phyloP scores from a whole-genome alignment of 2,329 filamentous ascomycete genomes.

The Aspergillus neotritici region DNA sequence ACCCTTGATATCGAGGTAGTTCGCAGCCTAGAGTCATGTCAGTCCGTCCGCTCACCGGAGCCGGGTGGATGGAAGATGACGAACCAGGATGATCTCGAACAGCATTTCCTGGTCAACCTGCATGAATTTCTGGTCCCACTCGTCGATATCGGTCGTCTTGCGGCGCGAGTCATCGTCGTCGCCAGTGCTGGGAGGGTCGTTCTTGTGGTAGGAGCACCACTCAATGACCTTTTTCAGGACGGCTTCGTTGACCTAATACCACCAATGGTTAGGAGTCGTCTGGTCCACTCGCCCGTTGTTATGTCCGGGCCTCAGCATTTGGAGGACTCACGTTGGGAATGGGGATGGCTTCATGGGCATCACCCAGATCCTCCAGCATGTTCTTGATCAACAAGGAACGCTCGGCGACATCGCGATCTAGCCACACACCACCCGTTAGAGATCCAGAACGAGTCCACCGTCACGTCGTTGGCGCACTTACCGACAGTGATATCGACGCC shows the following conservation, averaged over 20 bases:
- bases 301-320: not conserved
- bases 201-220: constrained; percentile 94
- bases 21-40: constrained; percentile 63
- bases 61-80: constrained; percentile 28
- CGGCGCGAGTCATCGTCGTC: constrained; percentile 93
- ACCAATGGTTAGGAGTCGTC: constrained; percentile 1
- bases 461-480: constrained; percentile 31
- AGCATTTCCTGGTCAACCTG: constrained; percentile 99
- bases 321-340: constrained; percentile 57
- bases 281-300: not conserved
- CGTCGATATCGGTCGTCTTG: constrained; percentile 98
- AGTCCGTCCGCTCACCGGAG: not conserved
- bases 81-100: constrained; percentile 94
- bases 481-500: constrained; percentile 46
- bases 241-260: constrained; percentile 71
- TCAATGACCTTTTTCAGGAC: constrained; percentile 95
- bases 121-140: constrained; percentile 99
- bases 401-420: constrained; percentile 79
- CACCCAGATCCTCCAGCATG: constrained; percentile 89
- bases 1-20: constrained; percentile 98
- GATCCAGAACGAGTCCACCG: not conserved
- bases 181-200: constrained; percentile 71
- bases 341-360: constrained; percentile 55
- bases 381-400: constrained; percentile 96
- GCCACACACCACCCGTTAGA: constrained; percentile 22